These are phyloP conservation scores for Fusarium drepaniforme DNA, from an alignment of 2,329 filamentous ascomycete genomes.

Conservation along the genomic window DNA sequence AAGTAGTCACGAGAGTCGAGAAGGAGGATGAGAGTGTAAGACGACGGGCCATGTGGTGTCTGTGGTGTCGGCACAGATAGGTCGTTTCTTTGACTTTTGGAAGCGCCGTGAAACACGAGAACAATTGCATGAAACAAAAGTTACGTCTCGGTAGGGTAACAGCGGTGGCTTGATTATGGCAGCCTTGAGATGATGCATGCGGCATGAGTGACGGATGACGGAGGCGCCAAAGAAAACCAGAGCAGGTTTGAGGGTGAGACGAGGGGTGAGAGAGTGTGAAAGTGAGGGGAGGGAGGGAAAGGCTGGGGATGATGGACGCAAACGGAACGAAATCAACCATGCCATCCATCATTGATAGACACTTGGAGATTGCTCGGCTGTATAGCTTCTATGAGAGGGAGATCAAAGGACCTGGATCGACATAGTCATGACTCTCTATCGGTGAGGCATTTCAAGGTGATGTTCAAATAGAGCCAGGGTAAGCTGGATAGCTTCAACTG, in stretches of 20 bases:
- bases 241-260: conserved; percentile 31
- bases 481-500: conserved; percentile 17
- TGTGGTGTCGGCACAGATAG: not conserved
- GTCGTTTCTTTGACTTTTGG: not conserved
- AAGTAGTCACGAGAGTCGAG: not conserved
- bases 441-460: conserved; percentile 32
- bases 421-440: conserved; percentile 20
- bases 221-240: conserved; percentile 4
- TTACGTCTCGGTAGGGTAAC: conserved; percentile 1
- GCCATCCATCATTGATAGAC: not conserved
- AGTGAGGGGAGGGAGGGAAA: not conserved
- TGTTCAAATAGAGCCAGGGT: conserved; percentile 23
- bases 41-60: not conserved
- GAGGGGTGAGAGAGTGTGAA: conserved; percentile 7
- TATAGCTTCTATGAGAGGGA: conserved; percentile 15
- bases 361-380: not conserved
- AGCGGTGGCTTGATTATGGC: conserved; percentile 12
- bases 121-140: conserved; percentile 13
- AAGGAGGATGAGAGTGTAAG: not conserved
- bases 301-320: conserved; percentile 8
- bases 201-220: conserved; percentile 22
- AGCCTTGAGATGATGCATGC: not conserved
- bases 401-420: conserved; percentile 37
- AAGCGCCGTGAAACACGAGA: conserved; percentile 14
- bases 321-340: not conserved